Conservation (phyloP, 345 rosid genomes). For the Populus pruinosa region DNA sequence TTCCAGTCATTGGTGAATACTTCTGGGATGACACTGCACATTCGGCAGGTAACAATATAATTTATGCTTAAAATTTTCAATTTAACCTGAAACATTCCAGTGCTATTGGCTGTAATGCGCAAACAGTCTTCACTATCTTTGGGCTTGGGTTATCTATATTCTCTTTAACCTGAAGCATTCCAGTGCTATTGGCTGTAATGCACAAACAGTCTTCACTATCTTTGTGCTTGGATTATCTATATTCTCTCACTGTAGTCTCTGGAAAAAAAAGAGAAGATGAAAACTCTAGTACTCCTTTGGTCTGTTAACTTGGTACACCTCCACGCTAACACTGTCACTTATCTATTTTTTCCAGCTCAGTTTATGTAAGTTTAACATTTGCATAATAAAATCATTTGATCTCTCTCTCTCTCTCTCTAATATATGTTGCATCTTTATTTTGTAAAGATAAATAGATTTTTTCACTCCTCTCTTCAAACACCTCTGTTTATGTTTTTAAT, state of each 20-base stretch:
- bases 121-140: background rate
- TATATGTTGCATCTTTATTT: background rate
- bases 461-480: background rate
- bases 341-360: background rate
- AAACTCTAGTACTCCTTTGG: background rate
- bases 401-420: background rate
- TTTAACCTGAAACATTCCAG: background rate
- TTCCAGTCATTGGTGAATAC: constrained; percentile 91
- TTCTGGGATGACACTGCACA: constrained; percentile 95
- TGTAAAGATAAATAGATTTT: background rate
- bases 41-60: constrained; percentile 58
- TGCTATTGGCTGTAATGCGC: background rate
- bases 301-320: background rate
- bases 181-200: background rate
- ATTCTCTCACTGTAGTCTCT: background rate
- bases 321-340: background rate
- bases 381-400: background rate
- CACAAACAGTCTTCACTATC: background rate
- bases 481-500: background rate
- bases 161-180: background rate
- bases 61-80: background rate
- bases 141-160: background rate
- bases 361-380: background rate
- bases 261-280: background rate
- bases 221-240: background rate